Conservation (phyloP, 805 yeast genomes). For the Metschnikowia santaceciliae region DNA sequence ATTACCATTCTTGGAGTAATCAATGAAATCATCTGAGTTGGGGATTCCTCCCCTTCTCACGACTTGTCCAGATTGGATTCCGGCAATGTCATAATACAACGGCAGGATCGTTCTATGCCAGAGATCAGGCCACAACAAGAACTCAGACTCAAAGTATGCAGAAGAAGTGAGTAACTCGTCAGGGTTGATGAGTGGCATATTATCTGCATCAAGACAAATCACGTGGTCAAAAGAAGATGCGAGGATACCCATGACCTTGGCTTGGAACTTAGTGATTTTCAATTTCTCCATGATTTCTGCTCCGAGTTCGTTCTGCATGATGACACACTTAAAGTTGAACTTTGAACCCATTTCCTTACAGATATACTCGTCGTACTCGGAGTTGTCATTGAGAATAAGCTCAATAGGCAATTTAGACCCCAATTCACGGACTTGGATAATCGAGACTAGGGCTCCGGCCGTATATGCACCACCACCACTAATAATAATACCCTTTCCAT, state of each 20-base stretch:
- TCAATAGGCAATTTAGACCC: constrained; percentile 36
- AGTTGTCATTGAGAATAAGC: constrained; percentile 24
- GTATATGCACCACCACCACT: constrained; percentile 27
- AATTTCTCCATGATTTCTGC: constrained; percentile 17
- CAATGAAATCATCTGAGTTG: constrained; percentile 22
- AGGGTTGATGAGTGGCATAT: constrained; percentile 29
- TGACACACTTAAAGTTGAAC: constrained; percentile 26
- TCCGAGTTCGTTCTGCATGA: constrained; percentile 26
- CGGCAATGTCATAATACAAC: constrained; percentile 28
- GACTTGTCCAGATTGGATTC: constrained; percentile 28
- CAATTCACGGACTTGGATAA: constrained; percentile 27
- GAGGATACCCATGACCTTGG: constrained; percentile 30
- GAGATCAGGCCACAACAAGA: constrained; percentile 35
- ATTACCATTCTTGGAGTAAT: constrained; percentile 19
- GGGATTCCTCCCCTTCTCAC: constrained; percentile 25
- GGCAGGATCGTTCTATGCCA: constrained; percentile 35
- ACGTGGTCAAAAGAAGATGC: constrained; percentile 32
- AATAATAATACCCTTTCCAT: constrained; percentile 35
- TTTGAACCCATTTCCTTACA: constrained; percentile 25
- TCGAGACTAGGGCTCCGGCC: constrained; percentile 26
- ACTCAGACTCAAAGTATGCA: constrained; percentile 24
- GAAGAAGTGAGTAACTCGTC: constrained; percentile 24
- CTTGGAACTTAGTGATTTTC: constrained; percentile 23
- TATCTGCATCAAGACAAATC: constrained; percentile 33
- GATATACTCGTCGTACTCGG: constrained; percentile 23